A percentile compares a stretch with the other conserved stretches of the same genome.
Evolutionary conservation across 2,329 filamentous ascomycete genomes (phyloP).

Genomic region (Zymoseptoria crescenta): DNA sequence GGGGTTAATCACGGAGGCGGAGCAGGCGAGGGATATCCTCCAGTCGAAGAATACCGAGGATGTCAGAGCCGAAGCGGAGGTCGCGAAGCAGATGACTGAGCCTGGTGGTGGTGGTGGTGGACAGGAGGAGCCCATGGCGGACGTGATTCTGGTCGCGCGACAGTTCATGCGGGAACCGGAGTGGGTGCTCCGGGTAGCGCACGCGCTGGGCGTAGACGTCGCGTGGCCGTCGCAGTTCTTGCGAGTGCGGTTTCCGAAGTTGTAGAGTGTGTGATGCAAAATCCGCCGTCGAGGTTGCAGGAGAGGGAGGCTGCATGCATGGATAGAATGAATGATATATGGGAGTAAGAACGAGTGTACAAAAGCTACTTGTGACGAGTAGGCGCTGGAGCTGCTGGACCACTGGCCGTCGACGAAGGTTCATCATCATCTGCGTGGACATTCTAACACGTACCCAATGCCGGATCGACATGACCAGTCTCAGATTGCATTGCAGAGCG

Average conservation of each 20-base stretch:
- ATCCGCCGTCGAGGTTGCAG: no score
- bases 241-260: conserved; percentile 23
- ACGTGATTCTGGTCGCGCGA: conserved; percentile 45
- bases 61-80: conserved; percentile 21
- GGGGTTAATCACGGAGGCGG: conserved; percentile 46
- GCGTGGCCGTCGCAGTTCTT: conserved; percentile 43
- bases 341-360: no score
- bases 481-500: no score
- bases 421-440: no score
- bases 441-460: no score
- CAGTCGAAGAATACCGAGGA: conserved; percentile 18
- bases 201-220: conserved; percentile 42
- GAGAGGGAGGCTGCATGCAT: not conserved
- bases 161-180: conserved; percentile 50
- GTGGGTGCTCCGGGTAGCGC: conserved; percentile 48
- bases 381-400: no score
- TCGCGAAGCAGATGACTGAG: conserved; percentile 33
- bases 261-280: no score
- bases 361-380: no score
- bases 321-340: no score
- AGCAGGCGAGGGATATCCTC: conserved; percentile 43
- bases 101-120: conserved; percentile 9
- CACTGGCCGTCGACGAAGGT: no score
- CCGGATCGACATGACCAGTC: no score
- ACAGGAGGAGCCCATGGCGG: conserved; percentile 34